phyloP scores from a whole-genome alignment of 2,329 filamentous ascomycete species.

The Colletotrichum camelliae region DNA sequence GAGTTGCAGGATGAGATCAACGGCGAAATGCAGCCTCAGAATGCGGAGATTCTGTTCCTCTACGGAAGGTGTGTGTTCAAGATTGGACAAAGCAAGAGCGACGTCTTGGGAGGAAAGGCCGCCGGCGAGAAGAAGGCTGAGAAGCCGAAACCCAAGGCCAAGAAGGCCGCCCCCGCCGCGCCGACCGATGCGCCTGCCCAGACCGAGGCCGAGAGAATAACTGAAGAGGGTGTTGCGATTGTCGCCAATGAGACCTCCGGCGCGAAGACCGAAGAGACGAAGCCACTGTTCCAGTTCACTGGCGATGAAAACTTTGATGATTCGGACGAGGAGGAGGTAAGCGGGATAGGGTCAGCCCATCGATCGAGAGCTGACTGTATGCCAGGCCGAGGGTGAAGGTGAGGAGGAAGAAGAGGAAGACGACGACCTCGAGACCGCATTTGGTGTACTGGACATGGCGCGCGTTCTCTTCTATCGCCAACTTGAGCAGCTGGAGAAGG shows the following conservation, averaged over 20 bases:
- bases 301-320: conserved; percentile 94
- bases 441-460: conserved; percentile 84
- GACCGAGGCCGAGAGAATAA: conserved; percentile 45
- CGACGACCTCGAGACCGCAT: conserved; percentile 79
- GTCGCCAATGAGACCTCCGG: conserved; percentile 50
- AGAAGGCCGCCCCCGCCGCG: conserved; percentile 38
- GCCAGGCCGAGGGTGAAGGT: conserved; percentile 40
- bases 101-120: conserved; percentile 87
- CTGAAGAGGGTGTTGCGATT: conserved; percentile 51
- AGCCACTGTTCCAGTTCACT: conserved; percentile 87
- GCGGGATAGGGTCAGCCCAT: conserved; percentile 18
- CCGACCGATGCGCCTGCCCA: conserved; percentile 36
- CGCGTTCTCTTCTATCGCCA: conserved; percentile 68
- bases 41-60: conserved; percentile 91
- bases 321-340: conserved; percentile 75
- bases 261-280: conserved; percentile 58
- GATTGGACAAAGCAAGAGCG: conserved; percentile 91
- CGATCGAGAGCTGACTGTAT: conserved; percentile 11
- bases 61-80: conserved; percentile 95
- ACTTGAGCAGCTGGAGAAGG: conserved; percentile 45
- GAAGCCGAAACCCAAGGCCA: conserved; percentile 37
- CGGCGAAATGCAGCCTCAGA: conserved; percentile 88
- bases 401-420: conserved; percentile 60
- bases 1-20: conserved; percentile 91
- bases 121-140: conserved; percentile 54